Percentiles rank a stretch among this genome's conserved stretches.
phyloP scores from a whole-genome alignment of 2,329 filamentous ascomycete genomes.

The Cytospora piceicola region DNA sequence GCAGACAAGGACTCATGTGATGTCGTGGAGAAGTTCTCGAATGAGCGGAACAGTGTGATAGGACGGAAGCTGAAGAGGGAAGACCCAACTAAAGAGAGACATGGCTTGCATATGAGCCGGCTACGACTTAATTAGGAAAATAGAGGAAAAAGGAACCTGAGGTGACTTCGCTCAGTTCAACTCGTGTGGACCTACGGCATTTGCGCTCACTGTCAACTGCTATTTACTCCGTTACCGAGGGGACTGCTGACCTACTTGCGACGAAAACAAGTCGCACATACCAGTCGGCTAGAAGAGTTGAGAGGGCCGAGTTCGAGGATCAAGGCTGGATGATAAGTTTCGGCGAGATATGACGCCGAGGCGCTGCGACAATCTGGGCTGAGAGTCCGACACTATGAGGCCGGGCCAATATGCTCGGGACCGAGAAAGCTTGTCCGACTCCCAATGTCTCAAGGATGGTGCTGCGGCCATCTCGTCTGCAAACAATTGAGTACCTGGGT shows the following conservation, averaged over 20 bases:
- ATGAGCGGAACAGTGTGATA: background rate
- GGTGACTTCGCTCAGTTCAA: too few relatives aligned
- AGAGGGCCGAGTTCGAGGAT: too few relatives aligned
- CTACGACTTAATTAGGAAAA: too few relatives aligned
- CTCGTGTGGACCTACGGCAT: too few relatives aligned
- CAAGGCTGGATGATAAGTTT: background rate
- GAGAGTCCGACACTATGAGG: background rate
- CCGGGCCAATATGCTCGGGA: background rate
- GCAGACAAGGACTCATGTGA: background rate
- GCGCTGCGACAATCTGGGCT: background rate
- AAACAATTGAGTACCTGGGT: too few relatives aligned
- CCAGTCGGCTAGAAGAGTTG: too few relatives aligned
- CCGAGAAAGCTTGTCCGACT: background rate
- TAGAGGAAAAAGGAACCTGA: background rate
- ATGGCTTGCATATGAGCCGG: background rate
- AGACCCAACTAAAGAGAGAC: background rate
- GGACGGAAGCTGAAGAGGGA: background rate
- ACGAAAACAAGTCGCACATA: too few relatives aligned
- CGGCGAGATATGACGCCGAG: background rate
- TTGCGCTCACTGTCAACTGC: too few relatives aligned
- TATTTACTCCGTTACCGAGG: too few relatives aligned
- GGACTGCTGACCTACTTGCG: too few relatives aligned
- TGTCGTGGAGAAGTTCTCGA: background rate
- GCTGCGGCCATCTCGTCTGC: too few relatives aligned
- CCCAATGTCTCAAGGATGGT: background rate